Evolutionary conservation across 2,329 filamentous ascomycete genomes (phyloP), one percentile per base, ranked within the genome.

Genomic region (Pseudogymnoascus sp.): DNA sequence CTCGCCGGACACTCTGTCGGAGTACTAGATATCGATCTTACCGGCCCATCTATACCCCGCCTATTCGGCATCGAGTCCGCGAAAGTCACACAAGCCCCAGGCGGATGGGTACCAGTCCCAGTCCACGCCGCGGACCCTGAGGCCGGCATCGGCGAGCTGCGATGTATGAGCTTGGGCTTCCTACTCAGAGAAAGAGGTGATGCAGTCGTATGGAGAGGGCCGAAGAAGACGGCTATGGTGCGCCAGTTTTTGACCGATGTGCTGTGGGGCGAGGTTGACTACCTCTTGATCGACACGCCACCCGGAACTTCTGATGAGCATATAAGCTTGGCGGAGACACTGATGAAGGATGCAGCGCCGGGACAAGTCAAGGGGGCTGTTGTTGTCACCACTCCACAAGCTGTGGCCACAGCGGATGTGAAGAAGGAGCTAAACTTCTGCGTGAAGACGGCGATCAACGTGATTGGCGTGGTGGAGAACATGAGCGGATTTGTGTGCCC

Each of bases 151-250:
- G 90, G 89, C 1, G 79, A 86, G 36, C 80, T 93, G 8, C 83
- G 86, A 65, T 95, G 91, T 75, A 97, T 97, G 89, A 96, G 91
- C 63, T 81, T 99, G 1, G 95, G 93, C 2, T 97, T 99, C 71
- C 83, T 99, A 5, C 82, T 99, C 5, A 87, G 88, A 3, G 85
- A 87, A 65, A 82, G 93, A 69, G 90, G 90, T 66, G 92, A 97
- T 70, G 93, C 95, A 0, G 93, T 99, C 0, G 95, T 99, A 40
- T 99, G 95, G 95, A 86, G 95, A 62, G 95, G 95, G 0, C 95
- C 95, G 2, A 99, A 99, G 78, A 99, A 99, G 79, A 99, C 95
- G 3, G 95, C 95, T 60, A 99, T 99, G 95, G 91, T 99, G 64
- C 87, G 93, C 42, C 95, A 99, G 75, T 99, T 99, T 73, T 80